phyloP scores from a whole-genome alignment of 129 eudicot genomes.

The Flaveria robusta region DNA sequence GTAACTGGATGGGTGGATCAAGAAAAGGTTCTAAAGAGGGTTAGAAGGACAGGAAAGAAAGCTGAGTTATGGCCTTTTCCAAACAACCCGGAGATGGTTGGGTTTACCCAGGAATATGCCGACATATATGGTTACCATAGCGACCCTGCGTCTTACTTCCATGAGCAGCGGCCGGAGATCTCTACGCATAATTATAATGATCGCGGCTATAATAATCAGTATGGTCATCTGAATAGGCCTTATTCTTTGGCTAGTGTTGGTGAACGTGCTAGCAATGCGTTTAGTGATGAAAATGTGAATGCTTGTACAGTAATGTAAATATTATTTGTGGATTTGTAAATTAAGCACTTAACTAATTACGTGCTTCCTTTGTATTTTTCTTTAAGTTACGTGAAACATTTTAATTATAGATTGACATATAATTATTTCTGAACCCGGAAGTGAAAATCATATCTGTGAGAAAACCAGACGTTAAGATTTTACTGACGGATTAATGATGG shows the following conservation, averaged over 20 bases:
- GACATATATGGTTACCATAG: slow-evolving; percentile 35
- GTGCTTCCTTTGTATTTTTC: too few relatives aligned
- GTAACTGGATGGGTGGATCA: slow-evolving; percentile 71
- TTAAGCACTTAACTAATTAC: too few relatives aligned
- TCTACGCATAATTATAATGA: slow-evolving; percentile 7
- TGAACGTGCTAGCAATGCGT: slow-evolving; percentile 40
- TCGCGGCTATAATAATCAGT: slow-evolving; percentile 1
- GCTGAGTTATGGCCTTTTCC: slow-evolving; percentile 88
- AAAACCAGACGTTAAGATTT: too few relatives aligned
- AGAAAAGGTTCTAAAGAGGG: slow-evolving; percentile 56
- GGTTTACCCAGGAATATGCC: slow-evolving; percentile 24
- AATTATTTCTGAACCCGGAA: too few relatives aligned
- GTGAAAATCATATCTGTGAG: too few relatives aligned
- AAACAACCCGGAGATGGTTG: slow-evolving; percentile 38
- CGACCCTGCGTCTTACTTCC: slow-evolving; percentile 36
- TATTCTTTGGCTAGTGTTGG: slow-evolving; percentile 21
- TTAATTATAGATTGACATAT: too few relatives aligned
- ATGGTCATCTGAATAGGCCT: slow-evolving; percentile 14
- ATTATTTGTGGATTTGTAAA: too few relatives aligned
- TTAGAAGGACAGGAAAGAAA: slow-evolving; percentile 59
- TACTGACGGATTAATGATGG: too few relatives aligned
- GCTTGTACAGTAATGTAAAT: slow-evolving; percentile 73
- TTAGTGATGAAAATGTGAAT: slow-evolving; percentile 72
- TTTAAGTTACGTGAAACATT: too few relatives aligned
- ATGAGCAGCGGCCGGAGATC: slow-evolving; percentile 23